These are phyloP conservation scores for Phialophora expanda DNA, from an alignment of 2,329 filamentous ascomycete genomes.

Conservation along the genomic window DNA sequence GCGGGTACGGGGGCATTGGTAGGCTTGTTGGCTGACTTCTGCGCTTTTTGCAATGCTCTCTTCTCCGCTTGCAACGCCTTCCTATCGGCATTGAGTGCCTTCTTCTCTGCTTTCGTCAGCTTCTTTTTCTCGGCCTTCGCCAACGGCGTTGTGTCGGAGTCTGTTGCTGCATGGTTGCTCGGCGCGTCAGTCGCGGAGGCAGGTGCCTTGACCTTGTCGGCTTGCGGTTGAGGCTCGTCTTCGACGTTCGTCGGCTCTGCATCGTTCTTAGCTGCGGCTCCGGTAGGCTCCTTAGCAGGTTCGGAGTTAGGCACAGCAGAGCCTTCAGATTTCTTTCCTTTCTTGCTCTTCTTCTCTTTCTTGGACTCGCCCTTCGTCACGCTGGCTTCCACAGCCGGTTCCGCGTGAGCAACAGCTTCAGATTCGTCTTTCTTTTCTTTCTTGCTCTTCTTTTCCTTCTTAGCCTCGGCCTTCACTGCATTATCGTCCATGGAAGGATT, in stretches of 20 bases:
- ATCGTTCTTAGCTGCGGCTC: not conserved
- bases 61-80: conserved; percentile 11
- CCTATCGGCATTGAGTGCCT: conserved; percentile 10
- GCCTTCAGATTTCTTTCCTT: not conserved
- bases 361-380: conserved; percentile 3
- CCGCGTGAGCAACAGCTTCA: conserved; percentile 35
- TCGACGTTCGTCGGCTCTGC: not conserved
- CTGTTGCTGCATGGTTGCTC: not conserved
- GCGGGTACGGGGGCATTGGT: not conserved
- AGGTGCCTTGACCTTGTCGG: not conserved
- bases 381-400: not conserved
- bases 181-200: not conserved
- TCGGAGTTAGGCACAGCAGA: not conserved
- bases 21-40: conserved; percentile 20
- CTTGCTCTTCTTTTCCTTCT: conserved; percentile 42
- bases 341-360: conserved; percentile 19
- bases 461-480: conserved; percentile 34
- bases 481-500: not conserved
- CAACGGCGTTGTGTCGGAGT: not conserved
- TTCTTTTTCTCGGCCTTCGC: conserved; percentile 22
- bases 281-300: not conserved
- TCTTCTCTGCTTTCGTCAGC: conserved; percentile 12
- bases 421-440: conserved; percentile 37
- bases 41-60: conserved; percentile 15
- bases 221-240: not conserved